Conservation (phyloP, 345 rosid species). For the Eucalyptus pumila region DNA sequence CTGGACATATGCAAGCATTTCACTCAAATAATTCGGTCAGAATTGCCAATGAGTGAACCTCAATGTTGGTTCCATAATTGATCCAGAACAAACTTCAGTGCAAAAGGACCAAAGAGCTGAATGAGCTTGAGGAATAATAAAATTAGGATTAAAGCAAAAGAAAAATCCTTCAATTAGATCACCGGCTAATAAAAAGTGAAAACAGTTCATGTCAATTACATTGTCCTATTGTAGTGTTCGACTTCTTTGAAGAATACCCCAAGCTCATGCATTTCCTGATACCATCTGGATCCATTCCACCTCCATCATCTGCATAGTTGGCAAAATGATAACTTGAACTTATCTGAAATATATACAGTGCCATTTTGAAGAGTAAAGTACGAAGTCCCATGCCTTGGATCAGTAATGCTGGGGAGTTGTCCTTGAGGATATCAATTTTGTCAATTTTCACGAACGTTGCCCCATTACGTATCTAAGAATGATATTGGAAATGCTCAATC, state of each 20-base stretch:
- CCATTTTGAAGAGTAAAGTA: not conserved
- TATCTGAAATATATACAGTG: not conserved
- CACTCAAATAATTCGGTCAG: not conserved
- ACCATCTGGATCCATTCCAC: slow-evolving; percentile 84
- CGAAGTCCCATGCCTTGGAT: slow-evolving; percentile 41
- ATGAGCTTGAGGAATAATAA: not conserved
- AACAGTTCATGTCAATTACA: slow-evolving; percentile 13
- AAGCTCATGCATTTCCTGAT: slow-evolving; percentile 93
- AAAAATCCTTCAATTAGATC: not conserved
- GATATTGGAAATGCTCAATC: not conserved
- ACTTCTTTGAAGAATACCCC: slow-evolving; percentile 93
- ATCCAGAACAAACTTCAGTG: not conserved
- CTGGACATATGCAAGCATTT: not conserved
- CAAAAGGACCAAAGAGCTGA: not conserved
- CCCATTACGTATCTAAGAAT: slow-evolving; percentile 57
- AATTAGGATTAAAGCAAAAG: not conserved
- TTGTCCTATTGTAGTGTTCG: slow-evolving; percentile 83
- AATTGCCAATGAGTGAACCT: not conserved
- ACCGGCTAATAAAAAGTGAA: not conserved
- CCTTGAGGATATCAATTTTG: slow-evolving; percentile 57
- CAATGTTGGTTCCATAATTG: not conserved
- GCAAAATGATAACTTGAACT: not conserved
- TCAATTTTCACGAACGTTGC: slow-evolving; percentile 85
- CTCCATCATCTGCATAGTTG: slow-evolving; percentile 69
- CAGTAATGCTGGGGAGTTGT: slow-evolving; percentile 75